Conservation (phyloP, 805 yeast species). For the Yamadazyma insecticola region DNA sequence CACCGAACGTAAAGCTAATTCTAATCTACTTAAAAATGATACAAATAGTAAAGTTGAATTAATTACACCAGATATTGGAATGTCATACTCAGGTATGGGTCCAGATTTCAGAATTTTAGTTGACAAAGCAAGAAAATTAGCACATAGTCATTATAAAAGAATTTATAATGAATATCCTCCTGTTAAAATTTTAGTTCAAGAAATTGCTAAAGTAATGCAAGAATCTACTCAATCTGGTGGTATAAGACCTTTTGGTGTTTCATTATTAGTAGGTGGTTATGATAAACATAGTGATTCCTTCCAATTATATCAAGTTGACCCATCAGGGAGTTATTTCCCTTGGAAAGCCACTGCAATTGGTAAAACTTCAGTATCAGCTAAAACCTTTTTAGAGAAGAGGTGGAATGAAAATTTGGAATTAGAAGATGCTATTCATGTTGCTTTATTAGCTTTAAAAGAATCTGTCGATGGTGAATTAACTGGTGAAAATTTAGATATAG, state of each 20-base stretch:
- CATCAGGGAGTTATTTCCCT: constrained; percentile 95
- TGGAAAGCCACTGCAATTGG: constrained; percentile 99
- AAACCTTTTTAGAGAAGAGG: constrained; percentile 94
- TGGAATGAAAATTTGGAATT: constrained; percentile 97
- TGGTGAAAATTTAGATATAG: constrained; percentile 92
- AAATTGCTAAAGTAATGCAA: constrained; percentile 94
- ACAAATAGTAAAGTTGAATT: constrained; percentile 72
- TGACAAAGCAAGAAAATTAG: constrained; percentile 88
- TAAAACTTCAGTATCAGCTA: constrained; percentile 92
- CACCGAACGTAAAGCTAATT: constrained; percentile 86
- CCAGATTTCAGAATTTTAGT: constrained; percentile 95
- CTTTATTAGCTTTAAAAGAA: constrained; percentile 89
- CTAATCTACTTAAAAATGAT: constrained; percentile 71
- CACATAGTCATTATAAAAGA: constrained; percentile 90
- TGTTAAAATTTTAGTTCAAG: constrained; percentile 87
- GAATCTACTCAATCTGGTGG: constrained; percentile 99
- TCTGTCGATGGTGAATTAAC: constrained; percentile 97
- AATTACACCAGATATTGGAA: constrained; percentile 93
- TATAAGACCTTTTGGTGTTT: constrained; percentile 98
- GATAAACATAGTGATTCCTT: constrained; percentile 68
- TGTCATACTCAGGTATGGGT: constrained; percentile 98
- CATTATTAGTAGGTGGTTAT: constrained; percentile 88
- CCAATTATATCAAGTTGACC: constrained; percentile 94
- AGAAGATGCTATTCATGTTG: constrained; percentile 97
- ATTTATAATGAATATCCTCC: constrained; percentile 97